Evolutionary conservation across 2,329 filamentous ascomycete species (phyloP).

Genomic region (Daldinia sp.): DNA sequence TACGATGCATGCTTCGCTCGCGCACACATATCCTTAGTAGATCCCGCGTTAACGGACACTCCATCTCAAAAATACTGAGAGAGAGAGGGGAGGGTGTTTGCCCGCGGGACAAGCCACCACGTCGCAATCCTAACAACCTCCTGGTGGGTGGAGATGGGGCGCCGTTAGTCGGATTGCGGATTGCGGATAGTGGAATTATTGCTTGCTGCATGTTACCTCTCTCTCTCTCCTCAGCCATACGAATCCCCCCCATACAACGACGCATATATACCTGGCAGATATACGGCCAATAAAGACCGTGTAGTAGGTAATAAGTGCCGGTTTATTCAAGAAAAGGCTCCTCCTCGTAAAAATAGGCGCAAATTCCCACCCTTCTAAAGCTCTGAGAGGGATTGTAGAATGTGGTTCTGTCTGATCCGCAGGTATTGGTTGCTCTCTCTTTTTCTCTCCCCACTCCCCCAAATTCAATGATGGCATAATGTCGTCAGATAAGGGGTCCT

Average conservation of each 20-base stretch:
- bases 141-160: slow-evolving; percentile 29
- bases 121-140: slow-evolving; percentile 2
- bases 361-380: not conserved
- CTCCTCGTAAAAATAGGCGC: not conserved
- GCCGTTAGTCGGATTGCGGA: slow-evolving; percentile 12
- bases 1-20: slow-evolving; percentile 8
- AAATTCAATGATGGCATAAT: slow-evolving; percentile 14
- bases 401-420: slow-evolving; percentile 6
- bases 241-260: not conserved
- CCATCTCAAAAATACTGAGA: not conserved
- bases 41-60: not conserved
- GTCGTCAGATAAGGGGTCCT: slow-evolving; percentile 32
- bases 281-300: not conserved
- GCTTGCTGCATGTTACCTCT: slow-evolving; percentile 3
- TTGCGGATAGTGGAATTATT: slow-evolving; percentile 1
- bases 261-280: not conserved
- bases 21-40: not conserved
- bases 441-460: slow-evolving; percentile 3
- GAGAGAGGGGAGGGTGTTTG: not conserved
- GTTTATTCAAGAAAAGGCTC: not conserved
- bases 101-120: slow-evolving; percentile 1
- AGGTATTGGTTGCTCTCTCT: not conserved
- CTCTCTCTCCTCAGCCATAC: not conserved
- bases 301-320: not conserved
- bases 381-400: not conserved